Evolutionary conservation across 768 basidiomycete genomes (phyloP).

Genomic region (Russula brevipes): DNA sequence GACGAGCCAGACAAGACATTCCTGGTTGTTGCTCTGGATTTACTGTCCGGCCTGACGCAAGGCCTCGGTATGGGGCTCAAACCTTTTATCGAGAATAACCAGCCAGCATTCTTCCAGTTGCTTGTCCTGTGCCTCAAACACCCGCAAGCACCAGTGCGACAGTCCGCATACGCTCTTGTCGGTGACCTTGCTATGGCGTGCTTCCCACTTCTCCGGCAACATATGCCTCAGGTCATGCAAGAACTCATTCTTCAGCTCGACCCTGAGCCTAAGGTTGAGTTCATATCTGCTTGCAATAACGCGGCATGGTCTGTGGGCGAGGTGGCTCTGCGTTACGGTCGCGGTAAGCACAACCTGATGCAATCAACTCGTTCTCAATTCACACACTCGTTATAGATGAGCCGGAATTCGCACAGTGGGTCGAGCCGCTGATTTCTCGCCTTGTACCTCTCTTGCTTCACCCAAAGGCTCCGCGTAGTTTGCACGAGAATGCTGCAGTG

Average conservation of each 20-base stretch:
- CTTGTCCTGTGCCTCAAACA: conserved; percentile 90
- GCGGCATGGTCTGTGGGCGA: conserved; percentile 99
- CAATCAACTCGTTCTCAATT: not conserved
- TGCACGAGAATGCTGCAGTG: conserved; percentile 97
- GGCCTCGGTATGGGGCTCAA: conserved; percentile 80
- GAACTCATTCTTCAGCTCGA: conserved; percentile 87
- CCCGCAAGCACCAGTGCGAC: conserved; percentile 91
- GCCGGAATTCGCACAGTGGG: conserved; percentile 88
- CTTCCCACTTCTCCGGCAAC: conserved; percentile 78
- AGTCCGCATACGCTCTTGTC: conserved; percentile 96
- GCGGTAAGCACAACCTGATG: conserved; percentile 44
- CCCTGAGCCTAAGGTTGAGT: conserved; percentile 88
- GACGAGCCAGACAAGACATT: conserved; percentile 97
- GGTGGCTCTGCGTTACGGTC: conserved; percentile 87
- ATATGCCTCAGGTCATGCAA: conserved; percentile 84
- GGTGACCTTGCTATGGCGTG: conserved; percentile 98
- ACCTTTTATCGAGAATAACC: conserved; percentile 57
- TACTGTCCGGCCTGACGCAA: conserved; percentile 92
- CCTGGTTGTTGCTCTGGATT: conserved; percentile 96
- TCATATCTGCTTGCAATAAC: conserved; percentile 96
- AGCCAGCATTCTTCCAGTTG: conserved; percentile 75
- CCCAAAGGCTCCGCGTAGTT: conserved; percentile 85
- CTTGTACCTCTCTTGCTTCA: conserved; percentile 91
- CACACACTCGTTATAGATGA: conserved; percentile 46
- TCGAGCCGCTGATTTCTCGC: conserved; percentile 76